Percentiles rank a stretch among this genome's conserved stretches.
Conservation (phyloP, 768 basidiomycete species). For the Boletellus ananas region DNA sequence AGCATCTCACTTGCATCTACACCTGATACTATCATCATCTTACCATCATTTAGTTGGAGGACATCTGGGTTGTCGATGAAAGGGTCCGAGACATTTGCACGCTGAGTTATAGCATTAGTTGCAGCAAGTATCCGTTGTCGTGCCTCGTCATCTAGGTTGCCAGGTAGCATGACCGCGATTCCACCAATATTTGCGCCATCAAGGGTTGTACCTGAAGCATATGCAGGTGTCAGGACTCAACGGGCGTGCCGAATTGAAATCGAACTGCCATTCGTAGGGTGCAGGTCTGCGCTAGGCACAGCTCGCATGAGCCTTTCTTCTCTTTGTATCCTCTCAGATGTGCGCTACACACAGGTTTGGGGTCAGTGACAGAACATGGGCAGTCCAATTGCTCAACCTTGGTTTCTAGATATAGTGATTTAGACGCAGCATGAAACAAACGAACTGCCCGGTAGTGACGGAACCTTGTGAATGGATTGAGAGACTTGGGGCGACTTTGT, state of each 20-base stretch:
- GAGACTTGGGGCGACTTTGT: not conserved
- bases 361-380: not conserved
- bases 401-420: not conserved
- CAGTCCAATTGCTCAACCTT: not conserved
- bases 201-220: not conserved
- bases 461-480: not conserved
- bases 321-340: constrained; percentile 8
- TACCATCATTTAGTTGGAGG: not conserved
- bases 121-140: not conserved
- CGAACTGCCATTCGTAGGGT: not conserved
- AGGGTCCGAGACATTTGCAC: not conserved
- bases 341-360: not conserved
- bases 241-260: not conserved
- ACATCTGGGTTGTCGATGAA: not conserved
- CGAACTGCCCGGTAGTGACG: constrained; percentile 1
- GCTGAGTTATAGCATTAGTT: not conserved
- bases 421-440: not conserved
- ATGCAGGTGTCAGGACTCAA: not conserved
- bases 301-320: not conserved
- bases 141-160: not conserved
- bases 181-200: not conserved
- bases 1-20: not conserved
- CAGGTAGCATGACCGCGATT: constrained; percentile 2
- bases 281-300: constrained; percentile 4
- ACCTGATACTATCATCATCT: not conserved